Conservation (phyloP, 441 rosid genomes). For the Syzygium syzygioides region DNA sequence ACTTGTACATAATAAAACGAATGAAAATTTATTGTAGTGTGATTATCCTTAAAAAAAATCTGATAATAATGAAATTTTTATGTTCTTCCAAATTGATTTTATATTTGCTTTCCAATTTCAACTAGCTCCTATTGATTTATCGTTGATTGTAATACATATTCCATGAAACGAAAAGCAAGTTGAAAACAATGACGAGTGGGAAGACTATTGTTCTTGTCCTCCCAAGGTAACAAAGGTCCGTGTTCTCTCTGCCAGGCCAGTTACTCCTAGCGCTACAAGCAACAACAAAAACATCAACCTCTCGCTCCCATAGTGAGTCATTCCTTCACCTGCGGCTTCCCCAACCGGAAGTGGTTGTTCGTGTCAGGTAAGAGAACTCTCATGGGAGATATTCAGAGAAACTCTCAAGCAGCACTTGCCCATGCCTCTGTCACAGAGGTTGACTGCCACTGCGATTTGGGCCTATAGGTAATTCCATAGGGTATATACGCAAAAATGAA, state of each 20-base stretch:
- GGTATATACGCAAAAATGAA: not conserved
- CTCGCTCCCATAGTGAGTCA: not conserved
- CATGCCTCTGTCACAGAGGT: not conserved
- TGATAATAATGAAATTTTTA: not conserved
- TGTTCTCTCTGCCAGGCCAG: not conserved
- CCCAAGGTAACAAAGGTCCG: not conserved
- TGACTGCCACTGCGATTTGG: not conserved
- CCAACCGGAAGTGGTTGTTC: not conserved
- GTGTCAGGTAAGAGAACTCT: not conserved
- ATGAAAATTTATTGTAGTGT: not conserved
- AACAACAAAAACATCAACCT: not conserved
- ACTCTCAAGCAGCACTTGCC: not conserved
- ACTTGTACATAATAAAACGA: not conserved
- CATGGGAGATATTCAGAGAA: not conserved
- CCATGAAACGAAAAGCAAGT: not conserved
- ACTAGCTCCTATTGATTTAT: not conserved
- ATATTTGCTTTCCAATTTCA: not conserved
- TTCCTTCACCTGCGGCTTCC: not conserved
- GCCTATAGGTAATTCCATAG: accelerated
- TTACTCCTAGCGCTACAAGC: not conserved
- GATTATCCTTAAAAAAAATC: not conserved
- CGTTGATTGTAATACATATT: not conserved
- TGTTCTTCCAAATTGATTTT: not conserved
- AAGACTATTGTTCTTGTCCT: not conserved
- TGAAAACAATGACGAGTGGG: not conserved